Evolutionary conservation across 83 land plant species (phyloP).

Genomic region (Isoetes engelmannii): DNA sequence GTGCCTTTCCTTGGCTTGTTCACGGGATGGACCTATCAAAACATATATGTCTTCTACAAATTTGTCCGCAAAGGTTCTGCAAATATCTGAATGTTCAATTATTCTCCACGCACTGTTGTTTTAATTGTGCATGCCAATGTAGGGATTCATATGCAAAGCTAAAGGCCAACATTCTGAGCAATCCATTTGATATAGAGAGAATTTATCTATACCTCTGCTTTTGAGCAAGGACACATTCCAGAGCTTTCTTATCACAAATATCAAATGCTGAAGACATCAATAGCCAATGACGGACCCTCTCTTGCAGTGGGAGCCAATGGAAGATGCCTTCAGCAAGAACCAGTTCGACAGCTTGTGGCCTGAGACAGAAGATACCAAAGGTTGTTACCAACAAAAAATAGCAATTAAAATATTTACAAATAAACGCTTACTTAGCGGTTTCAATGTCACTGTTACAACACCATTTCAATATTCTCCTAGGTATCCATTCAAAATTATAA

Average conservation of each 20-base stretch:
- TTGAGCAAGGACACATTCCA: conserved; percentile 48
- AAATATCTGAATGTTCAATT: too few relatives aligned
- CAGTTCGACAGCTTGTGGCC: conserved; percentile 57
- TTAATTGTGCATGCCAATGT: too few relatives aligned
- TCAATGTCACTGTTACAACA: conserved; percentile 56
- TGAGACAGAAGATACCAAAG: conserved; percentile 18
- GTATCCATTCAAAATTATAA: conserved; percentile 56
- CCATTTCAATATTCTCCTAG: conserved; percentile 49
- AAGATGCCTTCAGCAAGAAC: conserved; percentile 56
- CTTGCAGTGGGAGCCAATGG: conserved; percentile 47
- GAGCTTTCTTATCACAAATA: conserved; percentile 41
- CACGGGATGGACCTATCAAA: too few relatives aligned
- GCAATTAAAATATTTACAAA: background rate
- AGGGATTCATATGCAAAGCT: too few relatives aligned
- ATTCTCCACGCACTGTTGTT: too few relatives aligned
- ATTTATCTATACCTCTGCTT: conserved; percentile 47
- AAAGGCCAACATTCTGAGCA: too few relatives aligned
- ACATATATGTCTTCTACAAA: too few relatives aligned
- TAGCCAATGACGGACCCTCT: conserved; percentile 59
- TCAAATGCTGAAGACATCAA: conserved; percentile 45
- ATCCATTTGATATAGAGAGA: too few relatives aligned
- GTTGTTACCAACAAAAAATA: background rate
- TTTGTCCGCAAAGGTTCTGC: too few relatives aligned
- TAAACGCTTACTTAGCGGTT: conserved; percentile 49
- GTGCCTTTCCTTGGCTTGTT: too few relatives aligned